Base-by-base conservation (phyloP, 768 basidiomycete genomes). In the Rhodotorula toruloides region DNA sequence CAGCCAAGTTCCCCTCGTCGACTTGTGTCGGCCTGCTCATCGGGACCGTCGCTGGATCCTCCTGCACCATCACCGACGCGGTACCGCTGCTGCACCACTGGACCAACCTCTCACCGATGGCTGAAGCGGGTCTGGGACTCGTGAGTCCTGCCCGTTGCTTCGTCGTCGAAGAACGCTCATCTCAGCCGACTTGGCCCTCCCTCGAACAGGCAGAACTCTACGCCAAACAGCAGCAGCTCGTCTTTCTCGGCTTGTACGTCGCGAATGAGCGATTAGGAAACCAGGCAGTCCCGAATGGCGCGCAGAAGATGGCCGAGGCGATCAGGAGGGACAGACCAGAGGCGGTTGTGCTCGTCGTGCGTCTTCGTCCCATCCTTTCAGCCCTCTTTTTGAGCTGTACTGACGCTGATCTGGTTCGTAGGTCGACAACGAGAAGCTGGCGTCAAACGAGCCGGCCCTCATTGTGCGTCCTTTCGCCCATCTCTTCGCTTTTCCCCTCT, bases 61-160 rank as follows among this genome's bases (percentile, higher is more conserved):
- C 32, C 39, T 21, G 16, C 76, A 82, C 87, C 54, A 54, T 76
- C 27, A 78, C 80, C 54, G 88, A 91, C 73, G 82, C 85, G 5
- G 80, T 91, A 44, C 90, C 90, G 22, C 80, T 91, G 42, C 82
- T 89, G 56, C 89, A 91, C 74, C 85, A 89, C 75, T 91, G 89
- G 89, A 89, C 88, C 12, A 86, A 83, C 72, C 80, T 91, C 58
- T 87, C 86, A 67, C 87, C 88, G 7, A 87, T 87, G 85, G 89
- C 89, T 86, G 88, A 90, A 75, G 85, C 89, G 66, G 89, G 68
- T 0, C 31, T 74, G 29, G 54, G 62, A 34, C 50, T 74, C 25
- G 74, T 74, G 39, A 40, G 65, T 22, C 3, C n/a, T 17, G 25
- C 14, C 13, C 11, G 14, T 22, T 32, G 17, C 37, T 22, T 1